Percentiles rank a stretch among this genome's conserved stretches.
Evolutionary conservation across 2,329 filamentous ascomycete genomes (phyloP).

Genomic region (Colletotrichum caudatum): DNA sequence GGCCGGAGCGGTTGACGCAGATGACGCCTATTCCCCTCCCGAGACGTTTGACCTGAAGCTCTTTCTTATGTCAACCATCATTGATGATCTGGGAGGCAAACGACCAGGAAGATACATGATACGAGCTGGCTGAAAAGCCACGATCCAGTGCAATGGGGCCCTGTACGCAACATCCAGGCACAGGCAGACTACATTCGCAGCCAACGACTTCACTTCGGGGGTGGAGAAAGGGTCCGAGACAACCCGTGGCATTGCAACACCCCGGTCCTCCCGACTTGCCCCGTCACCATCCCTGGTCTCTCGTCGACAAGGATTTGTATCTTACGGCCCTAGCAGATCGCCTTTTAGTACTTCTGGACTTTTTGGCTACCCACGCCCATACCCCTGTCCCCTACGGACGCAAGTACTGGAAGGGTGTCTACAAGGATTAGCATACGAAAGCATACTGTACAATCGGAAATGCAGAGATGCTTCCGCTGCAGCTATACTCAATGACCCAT

Average conservation of each 20-base stretch:
- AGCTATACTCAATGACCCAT: slow-evolving; percentile 34
- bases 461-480: slow-evolving; percentile 36
- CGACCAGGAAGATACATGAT: slow-evolving; percentile 14
- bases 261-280: slow-evolving; percentile 33
- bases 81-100: slow-evolving; percentile 30
- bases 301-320: slow-evolving; percentile 20
- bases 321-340: slow-evolving; percentile 40
- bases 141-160: slow-evolving; percentile 17
- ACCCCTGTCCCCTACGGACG: slow-evolving; percentile 34
- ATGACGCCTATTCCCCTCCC: slow-evolving; percentile 32
- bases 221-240: slow-evolving; percentile 41
- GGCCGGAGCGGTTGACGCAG: slow-evolving; percentile 29
- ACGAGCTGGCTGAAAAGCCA: slow-evolving; percentile 29
- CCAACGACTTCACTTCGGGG: slow-evolving; percentile 28
- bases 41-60: slow-evolving; percentile 36
- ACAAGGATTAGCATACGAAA: slow-evolving; percentile 29
- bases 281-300: slow-evolving; percentile 33
- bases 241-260: slow-evolving; percentile 33
- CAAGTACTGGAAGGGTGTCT: slow-evolving; percentile 35
- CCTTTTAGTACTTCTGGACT: slow-evolving; percentile 24
- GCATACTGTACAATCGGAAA: slow-evolving; percentile 32
- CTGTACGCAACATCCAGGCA: slow-evolving; percentile 10
- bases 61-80: slow-evolving; percentile 35
- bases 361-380: slow-evolving; percentile 24
- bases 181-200: slow-evolving; percentile 12